These are phyloP conservation scores for Talaromyces islandicus DNA, from an alignment of 2,329 filamentous ascomycete species.

Conservation along the genomic window DNA sequence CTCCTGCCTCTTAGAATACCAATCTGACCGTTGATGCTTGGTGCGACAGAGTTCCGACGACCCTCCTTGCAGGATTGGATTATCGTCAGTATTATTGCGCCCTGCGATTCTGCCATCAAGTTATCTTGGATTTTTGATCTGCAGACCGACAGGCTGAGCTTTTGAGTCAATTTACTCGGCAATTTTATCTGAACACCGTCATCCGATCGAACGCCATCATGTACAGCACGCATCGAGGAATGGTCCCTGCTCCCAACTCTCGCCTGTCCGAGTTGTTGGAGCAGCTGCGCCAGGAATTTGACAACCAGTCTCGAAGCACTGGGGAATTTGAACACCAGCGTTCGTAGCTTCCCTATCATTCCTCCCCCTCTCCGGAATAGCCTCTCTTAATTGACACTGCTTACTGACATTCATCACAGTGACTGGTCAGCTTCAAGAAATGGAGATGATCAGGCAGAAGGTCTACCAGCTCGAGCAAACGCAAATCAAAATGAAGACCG, in stretches of 20 bases:
- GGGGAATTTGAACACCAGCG: constrained; percentile 90
- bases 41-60: background rate
- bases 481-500: constrained; percentile 81
- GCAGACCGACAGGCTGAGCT: background rate
- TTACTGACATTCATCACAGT: constrained; percentile 51
- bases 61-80: background rate
- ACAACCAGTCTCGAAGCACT: constrained; percentile 71
- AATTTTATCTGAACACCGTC: background rate
- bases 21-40: background rate
- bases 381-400: constrained; percentile 4
- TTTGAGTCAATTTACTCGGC: background rate
- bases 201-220: constrained; percentile 44
- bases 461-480: constrained; percentile 89
- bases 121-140: background rate
- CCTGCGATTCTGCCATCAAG: background rate
- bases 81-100: background rate
- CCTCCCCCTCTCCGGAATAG: constrained; percentile 16
- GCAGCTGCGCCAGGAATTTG: constrained; percentile 84
- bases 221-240: constrained; percentile 82
- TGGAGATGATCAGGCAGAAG: constrained; percentile 89
- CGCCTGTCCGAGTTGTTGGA: constrained; percentile 90
- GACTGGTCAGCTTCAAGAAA: constrained; percentile 83
- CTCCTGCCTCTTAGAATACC: background rate
- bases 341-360: constrained; percentile 55
- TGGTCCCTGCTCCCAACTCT: constrained; percentile 63